phyloP scores from a whole-genome alignment of 805 yeast genomes.

The Monosporozyma aerobia region DNA sequence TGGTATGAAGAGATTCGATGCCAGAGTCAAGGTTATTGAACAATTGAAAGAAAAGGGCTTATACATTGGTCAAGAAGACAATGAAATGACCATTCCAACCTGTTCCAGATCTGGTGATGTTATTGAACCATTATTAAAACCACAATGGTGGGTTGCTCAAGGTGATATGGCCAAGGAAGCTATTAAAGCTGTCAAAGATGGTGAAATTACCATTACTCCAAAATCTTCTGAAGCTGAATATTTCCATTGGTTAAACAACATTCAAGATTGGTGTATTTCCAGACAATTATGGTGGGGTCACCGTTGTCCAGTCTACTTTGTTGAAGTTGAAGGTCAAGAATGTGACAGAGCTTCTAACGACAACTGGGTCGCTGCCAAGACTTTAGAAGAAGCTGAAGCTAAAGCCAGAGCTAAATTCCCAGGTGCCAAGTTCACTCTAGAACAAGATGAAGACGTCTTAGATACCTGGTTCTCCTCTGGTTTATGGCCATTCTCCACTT shows the following conservation, averaged over 20 bases:
- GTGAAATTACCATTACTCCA: slow-evolving; percentile 75
- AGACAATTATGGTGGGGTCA: slow-evolving; percentile 96
- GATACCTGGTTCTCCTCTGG: slow-evolving; percentile 99
- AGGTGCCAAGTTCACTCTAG: slow-evolving; percentile 57
- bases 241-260: slow-evolving; percentile 89
- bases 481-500: slow-evolving; percentile 92
- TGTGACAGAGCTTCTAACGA: slow-evolving; percentile 52
- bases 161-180: slow-evolving; percentile 82
- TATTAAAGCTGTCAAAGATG: slow-evolving; percentile 72
- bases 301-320: slow-evolving; percentile 92
- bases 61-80: slow-evolving; percentile 77
- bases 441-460: slow-evolving; percentile 95
- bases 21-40: slow-evolving; percentile 77
- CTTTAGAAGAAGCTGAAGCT: slow-evolving; percentile 67
- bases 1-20: slow-evolving; percentile 91
- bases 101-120: slow-evolving; percentile 97
- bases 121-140: slow-evolving; percentile 93
- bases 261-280: slow-evolving; percentile 99
- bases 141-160: slow-evolving; percentile 99
- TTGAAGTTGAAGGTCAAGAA: slow-evolving; percentile 64
- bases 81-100: slow-evolving; percentile 89
- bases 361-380: slow-evolving; percentile 89
- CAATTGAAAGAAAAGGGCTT: slow-evolving; percentile 66
- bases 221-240: slow-evolving; percentile 87
- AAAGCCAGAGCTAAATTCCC: slow-evolving; percentile 75